Percentiles rank a stretch among this genome's conserved stretches.
phyloP scores from a whole-genome alignment of 2,329 filamentous ascomycete species.

The Claviceps maximensis region DNA sequence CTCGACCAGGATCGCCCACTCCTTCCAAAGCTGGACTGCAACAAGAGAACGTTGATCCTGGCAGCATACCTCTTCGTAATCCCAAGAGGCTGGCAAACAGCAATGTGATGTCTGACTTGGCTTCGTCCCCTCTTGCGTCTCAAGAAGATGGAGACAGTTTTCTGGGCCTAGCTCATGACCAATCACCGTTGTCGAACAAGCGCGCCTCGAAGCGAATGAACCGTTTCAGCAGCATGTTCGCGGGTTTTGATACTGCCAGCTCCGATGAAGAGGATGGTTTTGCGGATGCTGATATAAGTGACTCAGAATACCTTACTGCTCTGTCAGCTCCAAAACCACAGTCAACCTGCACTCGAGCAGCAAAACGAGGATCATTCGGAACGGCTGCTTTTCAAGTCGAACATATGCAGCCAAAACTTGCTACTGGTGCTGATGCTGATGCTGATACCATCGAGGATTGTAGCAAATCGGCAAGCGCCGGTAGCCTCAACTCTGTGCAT shows the following conservation, averaged over 20 bases:
- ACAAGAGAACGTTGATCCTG: conserved; percentile 35
- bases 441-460: conserved; percentile 11
- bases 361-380: conserved; percentile 29
- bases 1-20: conserved; percentile 43
- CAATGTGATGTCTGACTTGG: conserved; percentile 32
- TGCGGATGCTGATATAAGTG: conserved; percentile 46
- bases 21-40: conserved; percentile 12
- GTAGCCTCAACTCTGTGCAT: conserved; percentile 32
- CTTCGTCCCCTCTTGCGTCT: conserved; percentile 32
- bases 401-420: conserved; percentile 17
- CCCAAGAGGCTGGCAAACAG: conserved; percentile 40
- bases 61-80: conserved; percentile 44
- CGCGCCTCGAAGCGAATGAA: conserved; percentile 49
- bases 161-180: conserved; percentile 70
- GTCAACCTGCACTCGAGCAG: conserved; percentile 21
- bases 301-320: conserved; percentile 54
- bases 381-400: conserved; percentile 31
- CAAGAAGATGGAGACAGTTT: conserved; percentile 46
- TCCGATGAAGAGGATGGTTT: conserved; percentile 55
- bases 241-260: conserved; percentile 63
- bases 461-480: conserved; percentile 25
- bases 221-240: conserved; percentile 73
- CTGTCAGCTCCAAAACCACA: conserved; percentile 49
- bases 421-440: too few relatives aligned
- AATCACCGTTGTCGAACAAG: conserved; percentile 49